These are phyloP conservation scores for Melampsora americana DNA, from an alignment of 1,284 basidiomycete species.

Conservation along the genomic window DNA sequence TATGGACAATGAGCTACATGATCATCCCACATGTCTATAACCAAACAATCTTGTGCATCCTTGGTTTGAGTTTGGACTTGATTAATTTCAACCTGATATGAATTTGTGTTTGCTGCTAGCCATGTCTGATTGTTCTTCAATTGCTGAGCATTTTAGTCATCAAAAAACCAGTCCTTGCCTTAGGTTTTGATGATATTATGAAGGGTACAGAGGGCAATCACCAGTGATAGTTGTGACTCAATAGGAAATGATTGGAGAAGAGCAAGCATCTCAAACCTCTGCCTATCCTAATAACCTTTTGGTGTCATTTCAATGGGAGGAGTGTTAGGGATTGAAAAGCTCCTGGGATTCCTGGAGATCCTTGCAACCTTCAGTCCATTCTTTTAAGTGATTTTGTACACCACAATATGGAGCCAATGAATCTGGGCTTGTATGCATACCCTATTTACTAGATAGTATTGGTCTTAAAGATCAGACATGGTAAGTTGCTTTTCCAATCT, in stretches of 20 bases:
- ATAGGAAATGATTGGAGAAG: background rate
- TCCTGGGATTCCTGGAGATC: background rate
- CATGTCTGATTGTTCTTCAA: too few species aligned
- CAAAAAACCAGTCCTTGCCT: background rate
- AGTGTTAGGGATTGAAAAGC: background rate
- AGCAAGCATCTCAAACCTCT: background rate
- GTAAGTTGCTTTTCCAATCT: slow-evolving; percentile 41
- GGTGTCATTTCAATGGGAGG: background rate
- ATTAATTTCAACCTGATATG: too few species aligned
- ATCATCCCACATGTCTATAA: too few species aligned
- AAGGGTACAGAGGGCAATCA: background rate
- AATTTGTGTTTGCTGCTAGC: too few species aligned
- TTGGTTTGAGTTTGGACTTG: too few species aligned
- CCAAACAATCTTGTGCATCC: too few species aligned
- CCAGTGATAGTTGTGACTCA: background rate
- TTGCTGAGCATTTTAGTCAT: background rate
- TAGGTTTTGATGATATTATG: background rate
- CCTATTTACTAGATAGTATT: background rate
- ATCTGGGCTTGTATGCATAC: background rate
- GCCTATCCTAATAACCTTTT: background rate
- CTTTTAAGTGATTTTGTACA: slow-evolving; percentile 55
- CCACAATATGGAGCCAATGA: slow-evolving; percentile 52
- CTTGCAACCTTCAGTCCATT: slow-evolving; percentile 49
- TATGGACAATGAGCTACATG: too few species aligned
- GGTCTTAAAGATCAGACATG: background rate